Percentiles rank a stretch among this genome's conserved stretches.
Evolutionary conservation across 2,329 filamentous ascomycete species (phyloP).

Genomic region (Ophiostoma tasmaniense): DNA sequence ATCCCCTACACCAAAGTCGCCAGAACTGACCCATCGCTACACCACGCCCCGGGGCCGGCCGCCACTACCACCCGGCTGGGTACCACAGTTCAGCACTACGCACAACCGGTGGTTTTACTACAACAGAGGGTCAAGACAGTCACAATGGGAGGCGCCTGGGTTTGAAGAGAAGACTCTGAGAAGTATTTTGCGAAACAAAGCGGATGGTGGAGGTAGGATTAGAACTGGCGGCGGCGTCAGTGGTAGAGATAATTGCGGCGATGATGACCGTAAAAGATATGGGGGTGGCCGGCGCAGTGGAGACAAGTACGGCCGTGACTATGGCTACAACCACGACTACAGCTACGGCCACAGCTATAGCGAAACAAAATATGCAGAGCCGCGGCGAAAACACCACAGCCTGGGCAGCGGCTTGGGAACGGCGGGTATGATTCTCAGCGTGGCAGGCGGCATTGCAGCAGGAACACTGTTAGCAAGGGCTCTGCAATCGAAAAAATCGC

Average conservation of each 20-base stretch:
- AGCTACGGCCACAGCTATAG: neutral
- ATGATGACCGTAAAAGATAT: neutral
- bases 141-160: conserved; percentile 45
- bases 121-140: conserved; percentile 45
- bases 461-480: conserved; percentile 12
- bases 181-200: neutral
- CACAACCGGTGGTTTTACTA: conserved; percentile 50
- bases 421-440: conserved; percentile 11
- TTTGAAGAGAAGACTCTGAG: conserved; percentile 14
- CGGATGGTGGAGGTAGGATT: neutral
- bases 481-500: neutral
- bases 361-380: neutral
- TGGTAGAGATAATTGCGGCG: neutral
- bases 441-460: conserved; percentile 15
- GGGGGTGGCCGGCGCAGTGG: neutral
- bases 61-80: conserved; percentile 45
- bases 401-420: neutral
- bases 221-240: neutral
- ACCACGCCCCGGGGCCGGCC: conserved; percentile 30
- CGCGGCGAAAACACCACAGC: neutral
- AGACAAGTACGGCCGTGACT: neutral
- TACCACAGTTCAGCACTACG: conserved; percentile 45
- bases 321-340: neutral
- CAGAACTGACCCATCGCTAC: conserved; percentile 13
- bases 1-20: neutral